A percentile compares a stretch with the other conserved stretches of the same genome.
Conservation (phyloP, 2,329 filamentous ascomycete species). For the Mariannaea elegans region DNA sequence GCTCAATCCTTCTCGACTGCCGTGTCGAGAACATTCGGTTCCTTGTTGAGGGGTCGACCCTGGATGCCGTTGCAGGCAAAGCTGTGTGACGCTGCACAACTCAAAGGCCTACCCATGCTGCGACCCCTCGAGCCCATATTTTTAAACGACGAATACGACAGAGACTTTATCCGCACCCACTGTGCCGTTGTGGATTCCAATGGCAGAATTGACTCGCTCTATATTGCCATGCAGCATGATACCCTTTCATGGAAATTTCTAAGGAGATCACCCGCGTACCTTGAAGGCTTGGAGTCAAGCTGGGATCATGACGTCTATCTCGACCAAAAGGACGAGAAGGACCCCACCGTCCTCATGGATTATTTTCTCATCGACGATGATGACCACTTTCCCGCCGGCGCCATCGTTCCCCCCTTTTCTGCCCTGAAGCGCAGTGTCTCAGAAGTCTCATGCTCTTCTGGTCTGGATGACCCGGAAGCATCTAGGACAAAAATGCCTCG, state of each 20-base stretch:
- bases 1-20: slow-evolving; percentile 59
- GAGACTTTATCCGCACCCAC: slow-evolving; percentile 60
- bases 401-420: slow-evolving; percentile 37
- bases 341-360: slow-evolving; percentile 28
- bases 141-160: slow-evolving; percentile 55
- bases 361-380: slow-evolving; percentile 28
- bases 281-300: slow-evolving; percentile 62
- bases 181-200: slow-evolving; percentile 64
- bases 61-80: slow-evolving; percentile 69
- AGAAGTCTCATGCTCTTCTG: slow-evolving; percentile 59
- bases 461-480: slow-evolving; percentile 43
- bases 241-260: slow-evolving; percentile 66
- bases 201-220: slow-evolving; percentile 66
- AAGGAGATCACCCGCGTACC: slow-evolving; percentile 55
- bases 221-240: slow-evolving; percentile 64
- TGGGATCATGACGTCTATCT: slow-evolving; percentile 63
- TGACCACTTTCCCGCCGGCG: slow-evolving; percentile 32
- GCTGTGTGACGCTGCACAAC: slow-evolving; percentile 63
- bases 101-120: slow-evolving; percentile 67
- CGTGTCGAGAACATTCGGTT: slow-evolving; percentile 59
- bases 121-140: slow-evolving; percentile 58
- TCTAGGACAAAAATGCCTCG: slow-evolving; percentile 50
- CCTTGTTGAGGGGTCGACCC: slow-evolving; percentile 57
- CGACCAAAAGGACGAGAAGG: slow-evolving; percentile 49
- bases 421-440: slow-evolving; percentile 61